phyloP scores from a whole-genome alignment of 441 rosid genomes.

The Arabidopsis hybrid region DNA sequence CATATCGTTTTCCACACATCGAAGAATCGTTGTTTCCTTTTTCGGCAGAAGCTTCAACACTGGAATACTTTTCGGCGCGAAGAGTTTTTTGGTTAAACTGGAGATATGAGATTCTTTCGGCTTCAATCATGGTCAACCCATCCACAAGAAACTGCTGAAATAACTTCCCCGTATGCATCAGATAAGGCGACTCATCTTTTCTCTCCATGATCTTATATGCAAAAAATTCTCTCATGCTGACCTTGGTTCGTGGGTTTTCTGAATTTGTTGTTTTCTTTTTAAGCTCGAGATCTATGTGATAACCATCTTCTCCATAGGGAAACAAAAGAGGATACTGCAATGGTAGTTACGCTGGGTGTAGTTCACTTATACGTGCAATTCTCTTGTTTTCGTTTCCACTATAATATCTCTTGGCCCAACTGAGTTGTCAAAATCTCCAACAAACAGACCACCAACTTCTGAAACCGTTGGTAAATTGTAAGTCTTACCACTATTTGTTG shows the following conservation, averaged over 20 bases:
- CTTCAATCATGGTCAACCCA: slow-evolving; percentile 5
- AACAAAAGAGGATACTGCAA: slow-evolving; percentile 10
- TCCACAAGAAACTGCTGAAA: background rate
- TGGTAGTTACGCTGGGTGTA: slow-evolving; percentile 17
- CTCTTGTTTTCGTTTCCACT: slow-evolving; percentile 6
- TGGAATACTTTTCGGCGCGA: background rate
- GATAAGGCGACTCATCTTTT: background rate
- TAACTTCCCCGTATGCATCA: background rate
- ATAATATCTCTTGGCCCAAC: slow-evolving; percentile 1
- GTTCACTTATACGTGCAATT: slow-evolving; percentile 7
- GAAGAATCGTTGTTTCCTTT: background rate
- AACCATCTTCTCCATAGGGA: slow-evolving; percentile 21
- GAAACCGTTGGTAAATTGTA: background rate
- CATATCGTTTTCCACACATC: background rate
- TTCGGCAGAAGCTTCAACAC: background rate
- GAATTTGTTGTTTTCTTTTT: slow-evolving; percentile 6
- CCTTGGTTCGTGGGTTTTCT: background rate
- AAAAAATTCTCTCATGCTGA: slow-evolving; percentile 19
- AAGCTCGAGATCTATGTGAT: slow-evolving; percentile 3
- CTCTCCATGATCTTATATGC: background rate
- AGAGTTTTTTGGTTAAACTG: background rate
- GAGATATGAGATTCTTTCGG: background rate
- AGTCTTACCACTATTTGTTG: background rate
- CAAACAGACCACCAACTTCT: slow-evolving; percentile 15
- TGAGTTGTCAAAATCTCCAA: slow-evolving; percentile 5